Evolutionary conservation across 2,329 filamentous ascomycete species (phyloP).

Genomic region (Passalora sequoiae): DNA sequence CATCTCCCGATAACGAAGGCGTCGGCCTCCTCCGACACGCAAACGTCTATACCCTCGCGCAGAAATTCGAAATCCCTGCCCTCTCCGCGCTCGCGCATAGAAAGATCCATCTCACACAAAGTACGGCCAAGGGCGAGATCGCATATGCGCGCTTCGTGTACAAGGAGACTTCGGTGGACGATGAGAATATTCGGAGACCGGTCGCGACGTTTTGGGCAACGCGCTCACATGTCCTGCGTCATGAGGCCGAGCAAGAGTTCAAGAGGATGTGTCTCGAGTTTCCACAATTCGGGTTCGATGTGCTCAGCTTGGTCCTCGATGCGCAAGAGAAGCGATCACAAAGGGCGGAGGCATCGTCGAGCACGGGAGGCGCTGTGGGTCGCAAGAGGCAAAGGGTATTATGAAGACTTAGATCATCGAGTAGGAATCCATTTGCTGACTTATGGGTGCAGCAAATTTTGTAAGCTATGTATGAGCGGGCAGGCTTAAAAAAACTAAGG

Average conservation of each 20-base stretch:
- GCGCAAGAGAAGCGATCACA: constrained; percentile 44
- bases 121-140: constrained; percentile 83
- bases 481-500: neutral
- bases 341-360: constrained; percentile 34
- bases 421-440: neutral
- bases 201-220: constrained; percentile 89
- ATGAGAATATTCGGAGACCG: constrained; percentile 69
- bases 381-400: constrained; percentile 37
- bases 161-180: constrained; percentile 63
- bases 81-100: constrained; percentile 73
- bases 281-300: constrained; percentile 88
- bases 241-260: constrained; percentile 85
- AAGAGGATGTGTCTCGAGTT: constrained; percentile 78
- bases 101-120: constrained; percentile 90
- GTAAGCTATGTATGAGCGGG: neutral
- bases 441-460: constrained; percentile 1
- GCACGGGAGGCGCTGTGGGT: constrained; percentile 33
- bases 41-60: constrained; percentile 80
- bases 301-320: constrained; percentile 62
- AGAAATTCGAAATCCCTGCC: constrained; percentile 61
- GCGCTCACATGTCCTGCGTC: constrained; percentile 70
- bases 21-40: constrained; percentile 83
- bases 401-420: constrained; percentile 5
- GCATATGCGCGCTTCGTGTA: constrained; percentile 89
- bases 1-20: constrained; percentile 68